These are phyloP conservation scores for Xerocomellus chrysenteron DNA, from an alignment of 768 basidiomycete genomes.

Conservation along the genomic window DNA sequence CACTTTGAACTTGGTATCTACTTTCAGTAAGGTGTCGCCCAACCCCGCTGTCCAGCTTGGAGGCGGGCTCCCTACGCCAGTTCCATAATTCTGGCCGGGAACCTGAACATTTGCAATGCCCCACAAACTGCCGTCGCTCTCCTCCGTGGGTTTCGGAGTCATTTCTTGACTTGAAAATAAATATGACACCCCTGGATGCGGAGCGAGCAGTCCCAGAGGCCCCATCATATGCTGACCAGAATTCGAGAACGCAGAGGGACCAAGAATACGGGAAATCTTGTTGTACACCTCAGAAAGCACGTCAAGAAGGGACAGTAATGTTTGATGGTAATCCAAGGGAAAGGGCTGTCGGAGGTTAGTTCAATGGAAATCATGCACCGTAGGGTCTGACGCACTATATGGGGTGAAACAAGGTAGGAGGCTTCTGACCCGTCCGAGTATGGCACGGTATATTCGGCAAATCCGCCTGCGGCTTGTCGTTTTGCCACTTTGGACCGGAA, in stretches of 20 bases:
- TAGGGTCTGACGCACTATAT: conserved; percentile 55
- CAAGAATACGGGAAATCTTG: conserved; percentile 80
- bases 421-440: conserved; percentile 60
- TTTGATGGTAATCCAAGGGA: conserved; percentile 85
- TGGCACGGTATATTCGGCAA: conserved; percentile 60
- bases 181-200: conserved; percentile 82
- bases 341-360: conserved; percentile 60
- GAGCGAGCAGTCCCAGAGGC: conserved; percentile 69
- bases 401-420: conserved; percentile 70
- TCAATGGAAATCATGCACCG: not conserved
- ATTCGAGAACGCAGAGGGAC: conserved; percentile 74
- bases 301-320: conserved; percentile 83
- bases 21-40: conserved; percentile 76
- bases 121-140: conserved; percentile 62
- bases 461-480: conserved; percentile 48
- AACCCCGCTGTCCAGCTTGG: conserved; percentile 59
- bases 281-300: conserved; percentile 88
- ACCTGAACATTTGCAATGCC: conserved; percentile 58
- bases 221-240: conserved; percentile 73
- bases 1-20: conserved; percentile 85
- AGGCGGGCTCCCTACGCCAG: conserved; percentile 48
- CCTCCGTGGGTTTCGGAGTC: conserved; percentile 39
- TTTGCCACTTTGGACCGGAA: conserved; percentile 61
- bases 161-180: conserved; percentile 48
- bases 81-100: conserved; percentile 29